These are phyloP conservation scores for Prinsepia uniflora DNA, from an alignment of 306 rosid genomes.

Conservation along the genomic window DNA sequence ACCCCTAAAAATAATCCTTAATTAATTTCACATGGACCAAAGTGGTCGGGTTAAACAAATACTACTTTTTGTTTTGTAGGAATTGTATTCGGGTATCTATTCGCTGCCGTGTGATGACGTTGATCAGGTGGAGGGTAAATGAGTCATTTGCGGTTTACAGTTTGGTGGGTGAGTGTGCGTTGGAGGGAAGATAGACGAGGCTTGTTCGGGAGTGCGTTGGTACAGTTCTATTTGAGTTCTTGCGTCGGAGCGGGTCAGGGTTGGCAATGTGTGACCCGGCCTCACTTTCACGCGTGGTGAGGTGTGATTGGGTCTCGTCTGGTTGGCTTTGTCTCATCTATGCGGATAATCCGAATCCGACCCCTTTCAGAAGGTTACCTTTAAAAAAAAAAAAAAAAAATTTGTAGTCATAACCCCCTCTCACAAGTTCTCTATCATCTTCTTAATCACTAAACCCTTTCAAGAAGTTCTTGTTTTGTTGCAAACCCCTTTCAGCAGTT, in stretches of 20 bases:
- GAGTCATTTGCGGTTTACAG: neutral
- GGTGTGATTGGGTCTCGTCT: conserved; percentile 5
- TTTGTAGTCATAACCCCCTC: neutral
- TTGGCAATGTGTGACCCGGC: neutral
- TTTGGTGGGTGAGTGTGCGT: conserved; percentile 1
- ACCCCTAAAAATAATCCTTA: no score
- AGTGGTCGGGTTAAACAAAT: no score
- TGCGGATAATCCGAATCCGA: neutral
- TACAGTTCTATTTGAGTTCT: neutral
- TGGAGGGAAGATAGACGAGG: neutral
- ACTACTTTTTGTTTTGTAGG: neutral
- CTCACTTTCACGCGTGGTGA: conserved; percentile 6
- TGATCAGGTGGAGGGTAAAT: neutral
- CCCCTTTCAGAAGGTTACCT: neutral
- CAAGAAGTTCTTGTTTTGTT: neutral
- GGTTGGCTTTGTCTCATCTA: conserved; percentile 19
- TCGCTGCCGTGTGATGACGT: neutral
- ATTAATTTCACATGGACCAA: no score
- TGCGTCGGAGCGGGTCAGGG: neutral
- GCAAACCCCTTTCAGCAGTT: neutral
- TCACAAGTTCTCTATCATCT: neutral
- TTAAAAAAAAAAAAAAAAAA: neutral
- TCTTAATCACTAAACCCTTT: no score
- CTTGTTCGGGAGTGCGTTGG: conserved; percentile 3
- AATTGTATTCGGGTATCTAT: neutral